Base-by-base conservation (phyloP, 225 moss, liverwort and hornwort species). In the Sphagnum tenellum region DNA sequence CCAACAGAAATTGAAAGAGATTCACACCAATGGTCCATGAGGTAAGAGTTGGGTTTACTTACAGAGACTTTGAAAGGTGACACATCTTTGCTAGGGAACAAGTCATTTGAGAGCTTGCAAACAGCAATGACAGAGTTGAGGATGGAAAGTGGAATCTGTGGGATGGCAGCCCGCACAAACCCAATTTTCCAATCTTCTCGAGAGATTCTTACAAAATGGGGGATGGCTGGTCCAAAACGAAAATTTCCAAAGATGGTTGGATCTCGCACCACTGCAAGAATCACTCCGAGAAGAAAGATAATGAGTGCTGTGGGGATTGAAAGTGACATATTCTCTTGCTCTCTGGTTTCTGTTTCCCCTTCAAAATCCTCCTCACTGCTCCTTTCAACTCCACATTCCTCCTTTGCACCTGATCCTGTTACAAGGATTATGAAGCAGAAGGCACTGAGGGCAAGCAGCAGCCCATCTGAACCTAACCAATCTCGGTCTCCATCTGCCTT, bases 51-150 rank as follows among this genome's bases (percentile, higher is more conserved):
- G 64, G 56, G 44, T 46, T 14, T 13, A 59, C 1, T 49, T 77
- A 83, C 83, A 74, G 83, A 83, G 67, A 83, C 83, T 79, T 77
- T 83, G 65, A 74, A 83, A 62, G 83, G 79, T 46, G 83, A 79
- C 12, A 83, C 77, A 5, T 75, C 74, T 77, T 89, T 90, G 70
- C 58, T 71, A 0, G 90, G 94, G 66, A 90, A 88, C 74, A 94
- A 73, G 66, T 94, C 94, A 46, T 81, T 75, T 44, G 90, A 94
- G 52, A 94, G 88, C 68, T 87, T 90, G 76, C 84, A 86, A 8
- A 82, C 80, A 45, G 94, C 94, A 44, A 94, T 86, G 48, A 94
- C 94, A 14, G 94, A 94, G 55, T 94, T 94, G 60, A 94, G 75
- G 9, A 90, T 76, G 2, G 90, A 90, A 13, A 94, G 86, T 2